These are phyloP conservation scores for Filosporella fistucella DNA, from an alignment of 495 filamentous ascomycete species.

Conservation along the genomic window DNA sequence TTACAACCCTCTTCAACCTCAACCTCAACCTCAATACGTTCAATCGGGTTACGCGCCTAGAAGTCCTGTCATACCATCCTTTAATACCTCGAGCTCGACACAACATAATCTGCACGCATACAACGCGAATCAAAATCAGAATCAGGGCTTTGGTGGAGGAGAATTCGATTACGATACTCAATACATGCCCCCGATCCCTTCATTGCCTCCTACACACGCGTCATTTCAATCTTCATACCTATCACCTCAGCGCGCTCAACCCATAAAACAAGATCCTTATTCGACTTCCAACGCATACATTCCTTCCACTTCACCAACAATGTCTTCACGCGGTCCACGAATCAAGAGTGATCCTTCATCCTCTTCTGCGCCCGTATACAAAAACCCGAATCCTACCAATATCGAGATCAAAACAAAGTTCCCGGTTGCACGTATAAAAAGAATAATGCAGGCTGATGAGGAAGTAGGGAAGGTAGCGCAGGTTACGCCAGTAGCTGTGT, in stretches of 20 bases:
- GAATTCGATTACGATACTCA: conserved; percentile 9
- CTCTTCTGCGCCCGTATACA: neutral
- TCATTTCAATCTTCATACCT: conserved; percentile 14
- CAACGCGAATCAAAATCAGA: conserved; percentile 7
- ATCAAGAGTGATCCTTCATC: conserved; percentile 6
- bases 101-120: conserved; percentile 9
- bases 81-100: conserved; percentile 5
- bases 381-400: conserved; percentile 34
- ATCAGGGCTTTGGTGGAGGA: neutral
- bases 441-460: conserved; percentile 99
- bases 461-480: conserved; percentile 98
- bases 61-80: conserved; percentile 18
- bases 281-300: neutral
- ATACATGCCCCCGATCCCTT: conserved; percentile 25
- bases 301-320: neutral
- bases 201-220: conserved; percentile 21
- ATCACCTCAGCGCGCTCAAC: conserved; percentile 1
- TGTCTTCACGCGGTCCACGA: neutral
- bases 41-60: no score
- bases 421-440: conserved; percentile 95
- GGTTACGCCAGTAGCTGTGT: conserved; percentile 90
- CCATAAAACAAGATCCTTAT: conserved; percentile 1
- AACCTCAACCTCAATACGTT: conserved; percentile 13
- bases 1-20: conserved; percentile 2
- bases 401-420: conserved; percentile 92